phyloP scores from a whole-genome alignment of 768 basidiomycete species.

The Agrocybe praecox region DNA sequence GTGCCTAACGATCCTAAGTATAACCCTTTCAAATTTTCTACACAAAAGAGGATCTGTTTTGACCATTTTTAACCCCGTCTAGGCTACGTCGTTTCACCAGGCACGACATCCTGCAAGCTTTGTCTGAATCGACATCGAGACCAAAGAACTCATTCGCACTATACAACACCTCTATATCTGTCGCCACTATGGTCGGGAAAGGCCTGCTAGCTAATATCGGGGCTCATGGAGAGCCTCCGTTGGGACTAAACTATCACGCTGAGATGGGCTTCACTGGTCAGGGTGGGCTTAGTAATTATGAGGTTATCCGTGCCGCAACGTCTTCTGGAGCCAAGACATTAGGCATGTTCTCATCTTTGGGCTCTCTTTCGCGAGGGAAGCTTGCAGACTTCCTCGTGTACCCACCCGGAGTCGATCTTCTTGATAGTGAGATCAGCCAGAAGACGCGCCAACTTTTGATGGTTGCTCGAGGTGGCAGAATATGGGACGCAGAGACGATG shows the following conservation, averaged over 20 bases:
- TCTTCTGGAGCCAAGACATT: constrained; percentile 65
- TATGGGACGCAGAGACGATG: constrained; percentile 72
- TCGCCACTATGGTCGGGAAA: constrained; percentile 67
- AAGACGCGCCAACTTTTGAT: constrained; percentile 52
- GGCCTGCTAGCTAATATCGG: constrained; percentile 69
- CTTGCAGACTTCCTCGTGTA: constrained; percentile 75
- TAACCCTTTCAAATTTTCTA: constrained; percentile 5
- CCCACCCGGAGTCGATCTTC: constrained; percentile 58
- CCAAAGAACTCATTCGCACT: constrained; percentile 62
- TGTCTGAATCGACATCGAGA: constrained; percentile 63
- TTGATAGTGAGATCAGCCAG: constrained; percentile 50
- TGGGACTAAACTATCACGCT: constrained; percentile 76
- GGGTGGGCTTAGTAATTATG: constrained; percentile 72
- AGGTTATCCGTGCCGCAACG: constrained; percentile 73
- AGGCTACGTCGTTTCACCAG: constrained; percentile 67
- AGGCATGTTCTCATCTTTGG: constrained; percentile 62
- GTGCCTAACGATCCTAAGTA: constrained; percentile 73
- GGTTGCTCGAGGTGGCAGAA: constrained; percentile 67
- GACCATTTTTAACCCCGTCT: background rate
- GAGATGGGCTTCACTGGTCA: constrained; percentile 68
- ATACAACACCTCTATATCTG: constrained; percentile 70
- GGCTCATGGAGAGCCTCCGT: constrained; percentile 73
- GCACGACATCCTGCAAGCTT: constrained; percentile 62
- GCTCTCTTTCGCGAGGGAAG: constrained; percentile 64
- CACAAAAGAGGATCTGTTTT: background rate